Evolutionary conservation across 2,329 filamentous ascomycete genomes (phyloP).

Genomic region (Metarhizium guizhouense): DNA sequence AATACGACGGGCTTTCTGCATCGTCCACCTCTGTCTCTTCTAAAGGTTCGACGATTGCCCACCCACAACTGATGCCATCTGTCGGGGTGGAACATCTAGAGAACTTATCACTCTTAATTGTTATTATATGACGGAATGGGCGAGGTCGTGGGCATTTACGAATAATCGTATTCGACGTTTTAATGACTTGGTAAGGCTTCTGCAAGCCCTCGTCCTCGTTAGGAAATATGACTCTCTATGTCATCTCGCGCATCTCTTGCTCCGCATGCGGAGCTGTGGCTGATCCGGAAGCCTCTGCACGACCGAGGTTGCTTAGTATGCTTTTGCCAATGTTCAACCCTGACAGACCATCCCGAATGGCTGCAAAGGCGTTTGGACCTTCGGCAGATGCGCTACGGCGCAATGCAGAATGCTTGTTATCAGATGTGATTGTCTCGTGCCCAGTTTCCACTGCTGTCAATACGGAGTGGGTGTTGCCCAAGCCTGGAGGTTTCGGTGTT

Average conservation of each 20-base stretch:
- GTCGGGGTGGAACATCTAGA: neutral
- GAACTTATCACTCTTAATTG: neutral
- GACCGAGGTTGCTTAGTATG: slow-evolving; percentile 26
- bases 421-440: slow-evolving; percentile 40
- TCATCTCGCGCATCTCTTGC: slow-evolving; percentile 37
- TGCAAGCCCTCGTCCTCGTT: slow-evolving; percentile 16
- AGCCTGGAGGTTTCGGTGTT: slow-evolving; percentile 29
- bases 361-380: slow-evolving; percentile 32
- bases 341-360: slow-evolving; percentile 39
- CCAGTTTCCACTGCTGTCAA: slow-evolving; percentile 51
- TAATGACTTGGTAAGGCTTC: slow-evolving; percentile 22
- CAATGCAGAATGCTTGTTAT: slow-evolving; percentile 24
- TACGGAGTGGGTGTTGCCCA: slow-evolving; percentile 40
- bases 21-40: neutral
- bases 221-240: slow-evolving; percentile 33
- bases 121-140: neutral
- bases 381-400: slow-evolving; percentile 38
- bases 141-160: neutral
- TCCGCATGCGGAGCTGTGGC: slow-evolving; percentile 21
- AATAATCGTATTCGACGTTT: slow-evolving; percentile 19
- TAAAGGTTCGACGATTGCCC: slow-evolving; percentile 6
- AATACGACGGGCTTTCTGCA: neutral
- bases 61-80: slow-evolving; percentile 6
- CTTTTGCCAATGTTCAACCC: slow-evolving; percentile 40
- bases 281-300: slow-evolving; percentile 15